These are phyloP conservation scores for Phytophthora ramorum DNA, from an alignment of 352 stramenopile genomes.

Conservation along the genomic window DNA sequence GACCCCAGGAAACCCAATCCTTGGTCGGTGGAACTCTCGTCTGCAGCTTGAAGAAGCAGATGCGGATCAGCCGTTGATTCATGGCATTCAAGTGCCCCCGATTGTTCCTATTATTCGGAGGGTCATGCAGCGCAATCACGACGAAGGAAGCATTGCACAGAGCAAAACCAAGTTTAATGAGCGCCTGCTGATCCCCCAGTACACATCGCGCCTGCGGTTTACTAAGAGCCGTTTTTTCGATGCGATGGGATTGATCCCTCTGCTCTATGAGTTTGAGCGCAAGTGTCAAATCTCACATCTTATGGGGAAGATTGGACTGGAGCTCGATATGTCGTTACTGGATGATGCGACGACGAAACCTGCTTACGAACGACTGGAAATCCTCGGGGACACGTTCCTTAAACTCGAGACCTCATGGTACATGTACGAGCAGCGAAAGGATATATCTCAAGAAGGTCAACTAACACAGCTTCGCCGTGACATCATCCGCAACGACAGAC, in stretches of 20 bases:
- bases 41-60: conserved; percentile 70
- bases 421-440: conserved; percentile 76
- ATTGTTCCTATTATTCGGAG: conserved; percentile 85
- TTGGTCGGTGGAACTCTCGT: conserved; percentile 78
- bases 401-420: conserved; percentile 90
- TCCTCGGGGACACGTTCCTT: conserved; percentile 84
- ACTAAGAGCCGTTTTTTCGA: conserved; percentile 81
- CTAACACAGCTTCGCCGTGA: conserved; percentile 80
- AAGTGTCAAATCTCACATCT: conserved; percentile 90
- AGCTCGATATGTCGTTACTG: conserved; percentile 77
- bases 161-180: conserved; percentile 81
- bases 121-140: conserved; percentile 82
- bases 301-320: conserved; percentile 80
- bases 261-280: conserved; percentile 90
- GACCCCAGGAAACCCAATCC: conserved; percentile 70
- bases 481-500: conserved; percentile 87
- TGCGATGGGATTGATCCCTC: conserved; percentile 80
- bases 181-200: conserved; percentile 73
- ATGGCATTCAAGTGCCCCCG: conserved; percentile 74
- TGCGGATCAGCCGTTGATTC: conserved; percentile 61
- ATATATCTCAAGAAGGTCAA: conserved; percentile 77
- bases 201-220: conserved; percentile 67
- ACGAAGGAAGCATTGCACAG: conserved; percentile 63
- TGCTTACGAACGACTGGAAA: conserved; percentile 84
- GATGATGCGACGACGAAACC: conserved; percentile 88